Base-by-base conservation (phyloP, 345 rosid genomes). In the Salix exigua region DNA sequence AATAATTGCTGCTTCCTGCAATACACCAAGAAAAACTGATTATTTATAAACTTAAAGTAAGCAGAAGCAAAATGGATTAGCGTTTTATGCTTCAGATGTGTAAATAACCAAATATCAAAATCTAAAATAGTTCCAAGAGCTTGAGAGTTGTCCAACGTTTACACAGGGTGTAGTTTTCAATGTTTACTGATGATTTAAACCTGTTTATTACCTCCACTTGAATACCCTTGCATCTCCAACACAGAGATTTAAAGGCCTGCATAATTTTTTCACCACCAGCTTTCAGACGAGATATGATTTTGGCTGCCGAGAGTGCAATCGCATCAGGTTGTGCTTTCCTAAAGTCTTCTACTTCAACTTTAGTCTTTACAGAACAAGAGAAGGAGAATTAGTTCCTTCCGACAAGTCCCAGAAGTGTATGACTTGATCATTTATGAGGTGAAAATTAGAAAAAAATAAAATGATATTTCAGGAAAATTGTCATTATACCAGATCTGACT, bases 301-400 rank as follows among this genome's bases (percentile, higher is more conserved):
- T 90, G 78, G 86, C 84, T 26, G 96, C 88, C 7, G 87, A 84
- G 64, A 82, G 94, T 44, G 96, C 97, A 81, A 95, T 73, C 37
- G 86, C 88, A 91, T 95, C 98, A 50, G 99, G 94, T 68, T 80
- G 87, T 74, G 97, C 96, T 70, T 82, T 89, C 79, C 84, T 85
- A 67, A 85, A 88, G 76, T 91, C 99, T 80, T 93, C 98, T 79
- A 89, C 81, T 71, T 93, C 98, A 67, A 93, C 93, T 72, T 69
- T 64, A 70, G 83, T 88, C 98, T 95, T 74, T 73, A 72, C 50
- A 75, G 73, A 77, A 64, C 69, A 63, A 79, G 71, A 77, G 67
- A 31, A 65, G 73, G 75, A 66, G 70, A 84, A 70, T 77, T 71
- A 87, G 64, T 61, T 73, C 71, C 76, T 76, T 68, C 71, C 58